A percentile compares a stretch with the other conserved stretches of the same genome.
phyloP scores from a whole-genome alignment of 768 basidiomycete genomes.

The Leccinum disarticulatum region DNA sequence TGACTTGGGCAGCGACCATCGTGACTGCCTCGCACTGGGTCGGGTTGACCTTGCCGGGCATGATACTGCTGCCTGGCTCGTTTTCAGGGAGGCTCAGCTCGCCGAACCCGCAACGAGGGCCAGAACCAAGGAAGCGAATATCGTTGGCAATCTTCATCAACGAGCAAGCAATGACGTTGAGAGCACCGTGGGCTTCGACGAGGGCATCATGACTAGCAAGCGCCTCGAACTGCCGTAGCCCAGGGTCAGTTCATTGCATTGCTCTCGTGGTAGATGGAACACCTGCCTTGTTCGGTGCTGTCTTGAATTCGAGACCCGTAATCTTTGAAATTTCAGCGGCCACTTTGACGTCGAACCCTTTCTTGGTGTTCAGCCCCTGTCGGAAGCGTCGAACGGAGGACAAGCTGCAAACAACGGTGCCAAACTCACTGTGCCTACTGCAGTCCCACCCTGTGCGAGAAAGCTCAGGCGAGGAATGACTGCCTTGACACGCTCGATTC shows the following conservation, averaged over 20 bases:
- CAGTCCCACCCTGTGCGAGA: conserved; percentile 97
- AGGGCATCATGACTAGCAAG: conserved; percentile 98
- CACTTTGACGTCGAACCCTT: conserved; percentile 94
- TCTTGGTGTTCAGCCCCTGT: conserved; percentile 94
- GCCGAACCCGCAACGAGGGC: conserved; percentile 95
- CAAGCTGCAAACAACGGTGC: not conserved
- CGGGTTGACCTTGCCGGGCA: conserved; percentile 99
- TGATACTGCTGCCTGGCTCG: conserved; percentile 98
- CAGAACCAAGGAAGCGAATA: conserved; percentile 95
- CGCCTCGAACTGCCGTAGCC: conserved; percentile 78
- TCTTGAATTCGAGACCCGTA: conserved; percentile 88
- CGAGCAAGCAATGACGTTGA: conserved; percentile 95
- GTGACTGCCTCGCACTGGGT: conserved; percentile 99
- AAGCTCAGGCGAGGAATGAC: conserved; percentile 83
- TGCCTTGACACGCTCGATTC: conserved; percentile 79
- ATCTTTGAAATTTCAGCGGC: conserved; percentile 89
- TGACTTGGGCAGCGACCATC: conserved; percentile 98
- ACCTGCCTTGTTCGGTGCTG: conserved; percentile 94
- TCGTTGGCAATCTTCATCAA: conserved; percentile 99
- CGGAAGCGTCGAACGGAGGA: conserved; percentile 10
- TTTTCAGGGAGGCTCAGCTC: conserved; percentile 96
- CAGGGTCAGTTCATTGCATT: conserved; percentile 6
- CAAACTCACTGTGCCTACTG: conserved; percentile 86
- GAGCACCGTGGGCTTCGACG: conserved; percentile 94
- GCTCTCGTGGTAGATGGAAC: not conserved